Conservation (phyloP, 305 asterid genomes). For the Withania somnifera region DNA sequence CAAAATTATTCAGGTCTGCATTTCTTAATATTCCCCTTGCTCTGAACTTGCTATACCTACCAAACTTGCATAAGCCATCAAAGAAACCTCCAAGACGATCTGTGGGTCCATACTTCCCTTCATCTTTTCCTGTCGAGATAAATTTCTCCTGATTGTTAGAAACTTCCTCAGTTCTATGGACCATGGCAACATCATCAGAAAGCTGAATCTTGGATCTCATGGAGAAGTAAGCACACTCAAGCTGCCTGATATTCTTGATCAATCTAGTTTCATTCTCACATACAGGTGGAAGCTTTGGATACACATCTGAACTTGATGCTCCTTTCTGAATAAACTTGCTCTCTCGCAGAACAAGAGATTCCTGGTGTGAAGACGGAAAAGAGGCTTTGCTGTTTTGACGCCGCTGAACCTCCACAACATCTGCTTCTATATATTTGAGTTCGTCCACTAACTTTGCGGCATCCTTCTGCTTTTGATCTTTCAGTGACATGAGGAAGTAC, state of each 20-base stretch:
- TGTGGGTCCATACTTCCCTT: slow-evolving; percentile 14
- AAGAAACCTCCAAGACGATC: slow-evolving; percentile 74
- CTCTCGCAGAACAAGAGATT: slow-evolving; percentile 14
- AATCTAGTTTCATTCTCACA: slow-evolving; percentile 37
- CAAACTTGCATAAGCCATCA: slow-evolving; percentile 81
- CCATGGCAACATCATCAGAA: slow-evolving; percentile 22
- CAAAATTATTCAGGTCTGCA: slow-evolving; percentile 64
- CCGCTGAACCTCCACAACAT: slow-evolving; percentile 65
- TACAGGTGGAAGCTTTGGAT: slow-evolving; percentile 15
- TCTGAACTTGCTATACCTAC: slow-evolving; percentile 65
- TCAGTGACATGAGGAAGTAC: slow-evolving; percentile 52
- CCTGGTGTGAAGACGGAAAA: slow-evolving; percentile 21
- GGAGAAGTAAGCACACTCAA: slow-evolving; percentile 82
- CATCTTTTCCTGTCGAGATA: slow-evolving; percentile 25
- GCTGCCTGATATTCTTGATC: slow-evolving; percentile 48
- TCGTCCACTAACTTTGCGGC: slow-evolving; percentile 54
- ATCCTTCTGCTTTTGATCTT: slow-evolving; percentile 59
- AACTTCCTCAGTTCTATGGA: slow-evolving; percentile 39
- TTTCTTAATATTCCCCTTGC: slow-evolving; percentile 52
- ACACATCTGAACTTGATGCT: slow-evolving; percentile 20
- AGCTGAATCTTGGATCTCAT: slow-evolving; percentile 56
- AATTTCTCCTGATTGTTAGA: slow-evolving; percentile 39
- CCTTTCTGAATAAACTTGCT: slow-evolving; percentile 9
- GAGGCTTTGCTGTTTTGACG: slow-evolving; percentile 34
- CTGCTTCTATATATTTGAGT: slow-evolving; percentile 63